Base-by-base conservation (phyloP, 805 yeast genomes). In the Ogataea zsoltii region DNA sequence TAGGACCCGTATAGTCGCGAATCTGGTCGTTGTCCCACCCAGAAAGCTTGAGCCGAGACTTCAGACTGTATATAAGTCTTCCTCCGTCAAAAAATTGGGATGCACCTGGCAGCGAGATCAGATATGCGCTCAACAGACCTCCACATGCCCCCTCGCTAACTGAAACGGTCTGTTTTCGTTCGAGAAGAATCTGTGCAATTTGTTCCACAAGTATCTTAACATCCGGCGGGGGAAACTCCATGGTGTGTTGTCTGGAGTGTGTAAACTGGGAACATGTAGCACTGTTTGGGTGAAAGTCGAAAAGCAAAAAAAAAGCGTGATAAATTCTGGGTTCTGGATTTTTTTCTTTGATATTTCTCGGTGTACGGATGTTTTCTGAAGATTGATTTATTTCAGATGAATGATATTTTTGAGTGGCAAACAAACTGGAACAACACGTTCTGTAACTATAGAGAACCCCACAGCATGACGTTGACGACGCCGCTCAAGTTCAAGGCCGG, bases 61-160 rank as follows among this genome's bases (percentile, higher is more conserved):
- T 80, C 53, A 89, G 69, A 48, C 92, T 83, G 63, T 88, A 88
- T 2, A 89, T 84, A 44, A 88, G 67, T 12, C 91, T 82, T 0
- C 96, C 91, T 15, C 96, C 96, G 47, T 86, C 85, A 56, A 84
- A 88, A 66, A 85, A 89, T 48, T 74, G 68, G 9, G 94, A 84
- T 0, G 96, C 96, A 3, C 96, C 96, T 0, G 95, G 91, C 3
- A 86, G 80, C 1, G 92, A 78, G 5, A 89, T 89, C 16, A 88
- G 62, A 57, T 86, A 88, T 1, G 96, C 87, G 3, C 94, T 83
- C 7, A 88, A 68, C 13, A 88, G 72, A 0, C 96, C 96, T 7
- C 96, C 96, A 63, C 96, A 88, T 0, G 96, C 95, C 2, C 91
- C 90, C 57, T 88, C 96, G 5, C 91, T 82, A 1, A 86, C 84